Percentiles rank a stretch among this genome's conserved stretches.
phyloP scores from a whole-genome alignment of 2,329 filamentous ascomycete genomes.

The Remersonia thermophila region DNA sequence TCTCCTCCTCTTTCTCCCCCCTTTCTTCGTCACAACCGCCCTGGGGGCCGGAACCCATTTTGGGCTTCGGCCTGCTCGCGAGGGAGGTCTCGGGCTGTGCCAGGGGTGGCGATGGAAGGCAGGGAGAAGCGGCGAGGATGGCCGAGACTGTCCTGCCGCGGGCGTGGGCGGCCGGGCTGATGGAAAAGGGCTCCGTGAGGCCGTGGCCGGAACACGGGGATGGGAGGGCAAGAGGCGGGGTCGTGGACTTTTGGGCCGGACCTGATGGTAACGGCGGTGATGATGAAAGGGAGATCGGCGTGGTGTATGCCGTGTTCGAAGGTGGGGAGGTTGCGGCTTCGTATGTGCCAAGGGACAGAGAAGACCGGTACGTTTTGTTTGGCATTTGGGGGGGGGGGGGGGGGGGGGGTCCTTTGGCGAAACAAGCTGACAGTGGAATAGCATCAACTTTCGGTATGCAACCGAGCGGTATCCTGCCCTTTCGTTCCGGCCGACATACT shows the following conservation, averaged over 20 bases:
- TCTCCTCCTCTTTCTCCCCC: no score
- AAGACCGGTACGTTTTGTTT: slow-evolving; percentile 26
- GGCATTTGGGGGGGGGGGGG: no score
- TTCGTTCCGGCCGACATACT: slow-evolving; percentile 3
- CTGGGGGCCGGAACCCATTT: no score
- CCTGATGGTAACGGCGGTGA: slow-evolving; percentile 4
- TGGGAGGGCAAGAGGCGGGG: not conserved
- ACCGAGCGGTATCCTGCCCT: not conserved
- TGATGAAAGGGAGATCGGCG: slow-evolving; percentile 14
- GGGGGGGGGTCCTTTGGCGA: no score
- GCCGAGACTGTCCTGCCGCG: not conserved
- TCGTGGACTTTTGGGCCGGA: slow-evolving; percentile 10
- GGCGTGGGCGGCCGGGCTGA: slow-evolving; percentile 25
- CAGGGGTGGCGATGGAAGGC: not conserved
- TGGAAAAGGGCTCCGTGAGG: slow-evolving; percentile 28
- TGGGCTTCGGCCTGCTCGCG: slow-evolving; percentile 2
- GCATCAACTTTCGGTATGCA: slow-evolving; percentile 8
- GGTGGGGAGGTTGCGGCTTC: slow-evolving; percentile 25
- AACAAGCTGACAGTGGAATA: slow-evolving; percentile 2
- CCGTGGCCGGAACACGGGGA: slow-evolving; percentile 20
- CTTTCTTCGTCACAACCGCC: no score
- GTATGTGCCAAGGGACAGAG: slow-evolving; percentile 31
- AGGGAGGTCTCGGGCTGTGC: slow-evolving; percentile 1
- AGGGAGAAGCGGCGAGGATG: not conserved
- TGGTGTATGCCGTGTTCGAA: slow-evolving; percentile 21